A percentile compares a stretch with the other conserved stretches of the same genome.
Conservation (phyloP, 2,329 filamentous ascomycete genomes). For the Massarina eburnea region DNA sequence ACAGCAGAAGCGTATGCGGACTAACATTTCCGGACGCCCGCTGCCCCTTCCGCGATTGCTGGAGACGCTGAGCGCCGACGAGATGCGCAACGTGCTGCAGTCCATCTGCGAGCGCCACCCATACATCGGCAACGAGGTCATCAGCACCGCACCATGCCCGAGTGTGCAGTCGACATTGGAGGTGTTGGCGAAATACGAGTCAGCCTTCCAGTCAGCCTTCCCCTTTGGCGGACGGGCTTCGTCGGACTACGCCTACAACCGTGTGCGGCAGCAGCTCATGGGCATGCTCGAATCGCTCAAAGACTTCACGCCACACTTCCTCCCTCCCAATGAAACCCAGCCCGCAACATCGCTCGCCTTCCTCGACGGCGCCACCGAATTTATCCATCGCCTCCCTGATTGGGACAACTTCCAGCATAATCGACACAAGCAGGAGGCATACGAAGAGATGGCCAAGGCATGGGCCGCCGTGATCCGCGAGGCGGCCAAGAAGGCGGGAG, state of each 20-base stretch:
- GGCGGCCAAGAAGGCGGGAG: slow-evolving; percentile 85
- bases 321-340: slow-evolving; percentile 87
- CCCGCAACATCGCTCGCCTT: slow-evolving; percentile 82
- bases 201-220: slow-evolving; percentile 74
- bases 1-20: slow-evolving; percentile 60
- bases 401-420: slow-evolving; percentile 90
- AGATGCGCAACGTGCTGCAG: slow-evolving; percentile 83
- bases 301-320: slow-evolving; percentile 94
- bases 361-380: slow-evolving; percentile 83
- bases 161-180: slow-evolving; percentile 77
- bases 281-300: slow-evolving; percentile 85
- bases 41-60: slow-evolving; percentile 76
- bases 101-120: slow-evolving; percentile 89
- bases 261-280: slow-evolving; percentile 77
- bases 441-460: slow-evolving; percentile 91
- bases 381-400: slow-evolving; percentile 85
- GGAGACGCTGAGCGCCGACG: slow-evolving; percentile 85
- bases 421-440: slow-evolving; percentile 90
- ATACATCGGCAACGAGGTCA: slow-evolving; percentile 80
- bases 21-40: slow-evolving; percentile 69
- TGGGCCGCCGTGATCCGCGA: slow-evolving; percentile 92
- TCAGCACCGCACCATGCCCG: slow-evolving; percentile 81
- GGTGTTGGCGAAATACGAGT: slow-evolving; percentile 80
- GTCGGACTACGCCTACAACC: slow-evolving; percentile 93
- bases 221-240: slow-evolving; percentile 81